phyloP scores from a whole-genome alignment of 1,139 yeast genomes.

The Taphrina populina region DNA sequence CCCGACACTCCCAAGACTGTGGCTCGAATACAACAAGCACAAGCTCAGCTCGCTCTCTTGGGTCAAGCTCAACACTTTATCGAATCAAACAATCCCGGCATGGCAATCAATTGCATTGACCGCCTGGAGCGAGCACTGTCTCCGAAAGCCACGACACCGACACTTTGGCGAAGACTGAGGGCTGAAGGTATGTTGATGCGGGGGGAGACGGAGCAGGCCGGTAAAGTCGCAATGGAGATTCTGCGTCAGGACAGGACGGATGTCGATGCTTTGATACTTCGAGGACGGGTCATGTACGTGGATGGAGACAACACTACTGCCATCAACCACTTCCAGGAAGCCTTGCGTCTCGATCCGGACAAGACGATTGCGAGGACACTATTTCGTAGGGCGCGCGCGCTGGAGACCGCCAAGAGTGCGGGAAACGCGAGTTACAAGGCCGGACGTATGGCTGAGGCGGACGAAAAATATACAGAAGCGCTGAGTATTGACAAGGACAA shows the following conservation, averaged over 20 bases:
- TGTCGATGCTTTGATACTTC: constrained; percentile 47
- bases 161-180: constrained; percentile 46
- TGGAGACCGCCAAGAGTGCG: constrained; percentile 48
- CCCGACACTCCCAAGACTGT: constrained; percentile 46
- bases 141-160: constrained; percentile 44
- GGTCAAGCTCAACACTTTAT: constrained; percentile 40
- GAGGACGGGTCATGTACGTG: constrained; percentile 47
- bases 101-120: constrained; percentile 47
- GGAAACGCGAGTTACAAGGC: constrained; percentile 70
- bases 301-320: constrained; percentile 49
- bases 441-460: constrained; percentile 59
- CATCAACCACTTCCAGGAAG: constrained; percentile 47
- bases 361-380: constrained; percentile 44
- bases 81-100: constrained; percentile 39
- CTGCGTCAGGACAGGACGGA: constrained; percentile 45
- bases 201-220: constrained; percentile 47
- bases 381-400: constrained; percentile 44
- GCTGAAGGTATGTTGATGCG: constrained; percentile 43
- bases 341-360: constrained; percentile 50
- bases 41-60: constrained; percentile 42
- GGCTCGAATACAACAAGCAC: constrained; percentile 46
- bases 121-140: constrained; percentile 48
- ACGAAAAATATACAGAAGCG: constrained; percentile 64
- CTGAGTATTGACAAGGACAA: constrained; percentile 56
- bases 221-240: constrained; percentile 45